These are phyloP conservation scores for Clarireedia homoeocarpa DNA, from an alignment of 2,329 filamentous ascomycete species.

Conservation along the genomic window DNA sequence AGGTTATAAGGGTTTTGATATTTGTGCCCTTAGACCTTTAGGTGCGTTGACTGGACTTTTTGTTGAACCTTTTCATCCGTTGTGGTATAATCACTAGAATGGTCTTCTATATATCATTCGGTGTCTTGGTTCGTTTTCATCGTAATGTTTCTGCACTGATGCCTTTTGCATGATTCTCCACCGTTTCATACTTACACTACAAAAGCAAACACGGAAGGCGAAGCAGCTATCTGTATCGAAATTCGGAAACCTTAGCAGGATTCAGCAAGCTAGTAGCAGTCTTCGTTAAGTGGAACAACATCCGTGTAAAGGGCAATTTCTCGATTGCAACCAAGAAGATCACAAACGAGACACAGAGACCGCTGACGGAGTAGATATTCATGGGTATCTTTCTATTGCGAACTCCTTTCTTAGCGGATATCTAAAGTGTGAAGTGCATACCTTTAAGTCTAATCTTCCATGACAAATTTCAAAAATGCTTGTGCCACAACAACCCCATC, in stretches of 20 bases:
- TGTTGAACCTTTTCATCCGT: neutral
- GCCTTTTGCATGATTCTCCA: too few species aligned
- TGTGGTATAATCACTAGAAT: neutral
- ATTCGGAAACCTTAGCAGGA: too few species aligned
- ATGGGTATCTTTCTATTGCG: neutral
- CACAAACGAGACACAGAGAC: neutral
- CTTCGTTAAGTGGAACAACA: neutral
- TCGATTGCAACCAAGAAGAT: neutral
- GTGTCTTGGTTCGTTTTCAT: too few species aligned
- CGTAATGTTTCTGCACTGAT: too few species aligned
- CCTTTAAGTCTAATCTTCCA: constrained; percentile 37
- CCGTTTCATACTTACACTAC: too few species aligned
- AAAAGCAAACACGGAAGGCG: too few species aligned
- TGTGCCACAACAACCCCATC: constrained; percentile 71
- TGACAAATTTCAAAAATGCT: constrained; percentile 70
- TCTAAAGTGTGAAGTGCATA: neutral
- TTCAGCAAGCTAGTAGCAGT: too few species aligned
- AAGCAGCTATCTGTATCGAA: too few species aligned
- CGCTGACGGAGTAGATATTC: neutral
- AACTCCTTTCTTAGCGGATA: neutral
- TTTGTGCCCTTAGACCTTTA: neutral
- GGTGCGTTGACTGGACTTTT: neutral
- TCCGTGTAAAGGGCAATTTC: neutral
- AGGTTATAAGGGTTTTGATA: neutral
- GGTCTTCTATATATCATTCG: neutral